Base-by-base conservation (phyloP, 2,329 filamentous ascomycete genomes). In the Ramichloridium luteum region DNA sequence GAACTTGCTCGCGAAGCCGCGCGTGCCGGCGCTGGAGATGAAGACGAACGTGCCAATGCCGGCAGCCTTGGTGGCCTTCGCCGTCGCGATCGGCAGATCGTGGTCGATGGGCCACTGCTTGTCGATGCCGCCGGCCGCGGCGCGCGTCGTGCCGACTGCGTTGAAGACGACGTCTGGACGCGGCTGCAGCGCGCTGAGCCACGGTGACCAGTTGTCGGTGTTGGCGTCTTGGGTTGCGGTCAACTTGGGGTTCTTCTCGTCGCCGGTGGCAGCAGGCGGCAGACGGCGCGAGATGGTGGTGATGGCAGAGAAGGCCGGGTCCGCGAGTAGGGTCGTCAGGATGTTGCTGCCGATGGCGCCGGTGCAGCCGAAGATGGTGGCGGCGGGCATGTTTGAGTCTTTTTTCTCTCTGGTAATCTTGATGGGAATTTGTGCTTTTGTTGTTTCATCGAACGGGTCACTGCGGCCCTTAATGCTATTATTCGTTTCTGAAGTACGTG, bases 31-130 rank as follows among this genome's bases (percentile, higher is more conserved):
- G 31, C 51, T 53, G 5, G 55, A 57, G 16, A 55, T 52, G 34
- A 46, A 56, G 9, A 58, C 47, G 28, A 54, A 57, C 0, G 51
- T 56, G 32, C 50, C 52, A 13, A 52, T 52, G 1, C 53, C 55
- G 0, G 53, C 53, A 8, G 43, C 44, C 34, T 57, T 57, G 17
- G 55, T 53, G 15, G 53, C 54, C 31, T 45, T 44, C 8, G 54
- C 55, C 16, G 49, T 55, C 31, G 55, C 53, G 6, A 58, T 41
- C 30, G 48, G 52, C 22, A 52, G 31, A 33, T 58, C 55, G 34
- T 58, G 54, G 38, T 58, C 55, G 34, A 58, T 56, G 30, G 50
- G 51, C 50, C 53, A 53, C 35, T 58, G 55, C 8, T 55, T 51
- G 28, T 47, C 37, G 25, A 57, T 27, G 10, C 53, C 46, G 2